Base-by-base conservation (phyloP, 2,329 filamentous ascomycete genomes). In the Xylariaceae sp. region DNA sequence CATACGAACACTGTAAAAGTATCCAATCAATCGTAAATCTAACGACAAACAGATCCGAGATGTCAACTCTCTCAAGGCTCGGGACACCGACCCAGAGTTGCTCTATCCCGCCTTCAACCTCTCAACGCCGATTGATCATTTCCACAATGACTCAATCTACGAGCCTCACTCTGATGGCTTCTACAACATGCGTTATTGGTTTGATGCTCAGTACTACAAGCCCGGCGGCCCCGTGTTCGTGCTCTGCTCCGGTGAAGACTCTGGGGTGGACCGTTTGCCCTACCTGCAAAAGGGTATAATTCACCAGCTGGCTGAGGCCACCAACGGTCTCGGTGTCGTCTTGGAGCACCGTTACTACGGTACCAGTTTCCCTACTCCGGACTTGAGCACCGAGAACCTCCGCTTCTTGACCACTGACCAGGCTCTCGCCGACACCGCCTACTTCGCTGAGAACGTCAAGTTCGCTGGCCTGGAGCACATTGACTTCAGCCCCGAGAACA, bases 281-380 rank as follows among this genome's bases (percentile, higher is more conserved):
- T 92, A 80, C 65, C 72, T 95, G 7, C 83, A 91, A 61, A 88
- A 94, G 68, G 90, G 90, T 50, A 86, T 95, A 50, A 76, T 89
- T 0, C 77, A 84, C 37, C 79, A 89, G 60, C 76, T 95, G 19
- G 80, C 86, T 3, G 74, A 85, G 62, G 86, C 86, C 0, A 89
- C 87, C 0, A 74, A 84, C 54, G 90, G 90, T 1, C 72, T 95
- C 30, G 89, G 85, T 2, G 86, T 95, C 2, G 80, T 95, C 46
- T 78, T 95, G 2, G 90, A 95, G 73, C 90, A 95, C 66, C 83
- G 90, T 32, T 95, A 95, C 75, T 95, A 95, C 66, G 90, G 90
- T 53, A 78, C 77, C 9, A 91, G 87, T 67, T 84, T 86, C 52
- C 89, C 89, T 0, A 80, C 81, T 0, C 68, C 76, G 1, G 79